These are phyloP conservation scores for Pseudonectria foliicola DNA, from an alignment of 2,329 filamentous ascomycete genomes.

Conservation along the genomic window DNA sequence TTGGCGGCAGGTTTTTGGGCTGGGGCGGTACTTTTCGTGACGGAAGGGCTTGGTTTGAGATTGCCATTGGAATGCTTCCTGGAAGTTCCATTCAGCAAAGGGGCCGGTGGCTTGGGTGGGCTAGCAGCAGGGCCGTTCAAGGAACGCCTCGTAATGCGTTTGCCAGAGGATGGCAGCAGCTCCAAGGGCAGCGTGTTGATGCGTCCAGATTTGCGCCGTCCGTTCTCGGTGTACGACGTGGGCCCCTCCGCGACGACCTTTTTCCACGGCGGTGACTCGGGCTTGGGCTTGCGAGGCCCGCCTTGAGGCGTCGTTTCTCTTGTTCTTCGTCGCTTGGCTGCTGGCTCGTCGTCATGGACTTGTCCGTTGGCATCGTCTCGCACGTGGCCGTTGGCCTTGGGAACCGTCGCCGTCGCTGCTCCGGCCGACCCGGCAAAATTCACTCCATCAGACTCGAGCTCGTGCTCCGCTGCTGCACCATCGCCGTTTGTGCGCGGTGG, in stretches of 20 bases:
- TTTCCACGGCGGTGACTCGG: conserved; percentile 88
- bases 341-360: conserved; percentile 37
- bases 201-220: conserved; percentile 59
- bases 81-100: conserved; percentile 18
- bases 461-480: conserved; percentile 12
- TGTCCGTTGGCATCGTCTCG: conserved; percentile 46
- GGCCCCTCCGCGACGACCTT: conserved; percentile 77
- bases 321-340: conserved; percentile 60
- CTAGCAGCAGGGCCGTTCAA: conserved; percentile 26
- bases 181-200: conserved; percentile 52
- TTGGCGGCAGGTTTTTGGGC: conserved; percentile 26
- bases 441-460: conserved; percentile 5
- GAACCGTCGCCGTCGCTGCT: conserved; percentile 16
- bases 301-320: conserved; percentile 38
- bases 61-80: conserved; percentile 19
- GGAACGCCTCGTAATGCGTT: conserved; percentile 43
- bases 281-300: conserved; percentile 37
- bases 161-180: conserved; percentile 41
- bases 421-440: conserved; percentile 7
- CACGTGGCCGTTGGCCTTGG: conserved; percentile 20
- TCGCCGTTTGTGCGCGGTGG: conserved; percentile 10
- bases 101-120: conserved; percentile 22
- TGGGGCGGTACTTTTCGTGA: conserved; percentile 18
- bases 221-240: conserved; percentile 72
- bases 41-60: conserved; percentile 18